phyloP scores from a whole-genome alignment of 208 protist genomes.

The Trichomonas gallinae region DNA sequence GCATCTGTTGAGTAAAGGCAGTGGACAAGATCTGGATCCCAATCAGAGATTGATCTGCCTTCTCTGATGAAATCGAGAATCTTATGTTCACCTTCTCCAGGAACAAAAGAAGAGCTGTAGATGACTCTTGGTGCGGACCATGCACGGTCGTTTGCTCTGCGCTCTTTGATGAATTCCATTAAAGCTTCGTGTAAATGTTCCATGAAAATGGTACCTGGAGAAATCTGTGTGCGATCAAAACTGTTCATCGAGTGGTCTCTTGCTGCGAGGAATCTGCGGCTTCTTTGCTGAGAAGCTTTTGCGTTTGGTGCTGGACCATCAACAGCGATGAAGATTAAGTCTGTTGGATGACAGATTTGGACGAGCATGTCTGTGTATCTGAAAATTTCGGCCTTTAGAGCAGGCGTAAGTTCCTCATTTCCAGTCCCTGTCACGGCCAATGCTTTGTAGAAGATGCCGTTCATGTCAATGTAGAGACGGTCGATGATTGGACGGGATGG shows the following conservation, averaged over 20 bases:
- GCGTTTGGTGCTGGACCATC: not conserved
- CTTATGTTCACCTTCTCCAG: slow-evolving; percentile 97
- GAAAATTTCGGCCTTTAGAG: not conserved
- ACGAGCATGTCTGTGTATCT: not conserved
- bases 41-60: slow-evolving; percentile 54
- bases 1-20: slow-evolving; percentile 83
- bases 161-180: slow-evolving; percentile 1
- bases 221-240: not conserved
- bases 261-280: not conserved
- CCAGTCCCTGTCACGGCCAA: not conserved
- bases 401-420: not conserved
- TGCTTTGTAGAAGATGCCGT: not conserved
- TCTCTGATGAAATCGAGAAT: slow-evolving; percentile 94
- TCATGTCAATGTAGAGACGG: not conserved
- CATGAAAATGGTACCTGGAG: slow-evolving; percentile 16
- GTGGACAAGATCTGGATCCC: slow-evolving; percentile 77
- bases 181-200: not conserved
- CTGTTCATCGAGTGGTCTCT: not conserved
- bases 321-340: not conserved
- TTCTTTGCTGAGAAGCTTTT: slow-evolving; percentile 12
- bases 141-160: not conserved
- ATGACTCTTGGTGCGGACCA: slow-evolving; percentile 70
- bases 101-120: slow-evolving; percentile 46
- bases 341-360: not conserved
- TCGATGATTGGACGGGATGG: not conserved